Percentiles rank a stretch among this genome's conserved stretches.
Conservation (phyloP, 306 rosid species). For the Carpinus fangiana region DNA sequence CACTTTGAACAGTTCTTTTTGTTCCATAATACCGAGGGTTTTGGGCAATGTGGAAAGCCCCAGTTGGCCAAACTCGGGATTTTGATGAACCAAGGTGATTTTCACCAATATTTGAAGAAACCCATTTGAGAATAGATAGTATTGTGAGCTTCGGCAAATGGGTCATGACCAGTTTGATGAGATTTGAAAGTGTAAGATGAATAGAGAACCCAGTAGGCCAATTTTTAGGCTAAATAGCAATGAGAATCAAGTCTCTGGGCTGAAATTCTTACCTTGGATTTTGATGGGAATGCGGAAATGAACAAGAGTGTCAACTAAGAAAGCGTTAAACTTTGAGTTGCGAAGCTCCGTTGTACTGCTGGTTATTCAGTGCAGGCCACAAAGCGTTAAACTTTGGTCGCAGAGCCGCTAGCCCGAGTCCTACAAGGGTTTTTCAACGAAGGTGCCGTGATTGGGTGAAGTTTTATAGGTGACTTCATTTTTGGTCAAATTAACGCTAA, state of each 20-base stretch:
- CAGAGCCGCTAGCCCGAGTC: background rate
- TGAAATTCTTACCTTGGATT: conserved; percentile 24
- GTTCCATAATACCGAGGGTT: conserved; percentile 49
- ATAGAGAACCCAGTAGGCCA: background rate
- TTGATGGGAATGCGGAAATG: conserved; percentile 2
- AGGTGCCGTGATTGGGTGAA: background rate
- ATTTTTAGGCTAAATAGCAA: conserved; percentile 1
- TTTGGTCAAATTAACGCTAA: no score
- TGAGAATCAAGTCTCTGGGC: background rate
- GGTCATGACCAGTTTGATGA: conserved; percentile 43
- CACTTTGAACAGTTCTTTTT: conserved; percentile 16
- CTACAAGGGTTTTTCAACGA: background rate
- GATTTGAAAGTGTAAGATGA: background rate
- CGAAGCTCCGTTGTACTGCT: background rate
- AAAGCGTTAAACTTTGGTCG: background rate
- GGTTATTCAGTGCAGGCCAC: background rate
- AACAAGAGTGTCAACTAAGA: background rate
- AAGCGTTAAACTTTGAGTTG: background rate
- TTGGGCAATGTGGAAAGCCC: conserved; percentile 22
- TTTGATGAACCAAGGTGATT: conserved; percentile 11
- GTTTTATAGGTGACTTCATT: no score
- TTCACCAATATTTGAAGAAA: conserved; percentile 30
- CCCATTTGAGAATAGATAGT: conserved; percentile 21
- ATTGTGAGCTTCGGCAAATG: conserved; percentile 37
- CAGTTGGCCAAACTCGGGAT: conserved; percentile 18